phyloP scores from a whole-genome alignment of 176 grass and related monocot genomes.

The Puccinellia tenuiflora region DNA sequence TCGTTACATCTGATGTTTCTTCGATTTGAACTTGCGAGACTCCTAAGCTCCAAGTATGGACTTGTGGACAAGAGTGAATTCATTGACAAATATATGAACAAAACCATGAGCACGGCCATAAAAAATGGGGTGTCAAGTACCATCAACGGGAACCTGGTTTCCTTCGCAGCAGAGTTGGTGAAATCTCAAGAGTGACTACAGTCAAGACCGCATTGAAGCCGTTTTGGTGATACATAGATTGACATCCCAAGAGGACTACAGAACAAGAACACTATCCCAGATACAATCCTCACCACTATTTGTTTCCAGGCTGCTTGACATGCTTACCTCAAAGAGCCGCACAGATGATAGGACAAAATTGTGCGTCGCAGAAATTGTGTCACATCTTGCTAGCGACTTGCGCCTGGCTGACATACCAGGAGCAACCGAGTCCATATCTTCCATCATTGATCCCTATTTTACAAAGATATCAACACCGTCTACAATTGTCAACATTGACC shows the following conservation, averaged over 20 bases:
- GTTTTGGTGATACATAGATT: neutral
- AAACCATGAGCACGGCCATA: neutral
- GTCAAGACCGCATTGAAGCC: neutral
- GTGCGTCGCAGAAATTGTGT: neutral
- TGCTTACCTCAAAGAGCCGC: neutral
- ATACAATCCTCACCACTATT: neutral
- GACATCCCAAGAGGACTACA: neutral
- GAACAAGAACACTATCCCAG: neutral
- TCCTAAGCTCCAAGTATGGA: neutral
- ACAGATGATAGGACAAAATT: neutral
- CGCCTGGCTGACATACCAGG: neutral
- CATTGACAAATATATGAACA: neutral
- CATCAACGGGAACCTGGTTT: neutral
- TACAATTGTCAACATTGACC: neutral
- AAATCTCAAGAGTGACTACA: slow-evolving; percentile 8
- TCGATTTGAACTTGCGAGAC: neutral
- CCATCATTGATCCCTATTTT: neutral
- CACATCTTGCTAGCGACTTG: neutral
- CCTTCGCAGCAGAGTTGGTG: neutral
- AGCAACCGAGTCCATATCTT: slow-evolving; percentile 7
- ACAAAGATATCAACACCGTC: neutral
- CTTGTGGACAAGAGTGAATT: neutral
- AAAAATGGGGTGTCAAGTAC: neutral
- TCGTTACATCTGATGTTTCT: neutral
- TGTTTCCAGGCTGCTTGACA: neutral